These are phyloP conservation scores for Sicyos edulis DNA, from an alignment of 306 rosid genomes.

Conservation along the genomic window DNA sequence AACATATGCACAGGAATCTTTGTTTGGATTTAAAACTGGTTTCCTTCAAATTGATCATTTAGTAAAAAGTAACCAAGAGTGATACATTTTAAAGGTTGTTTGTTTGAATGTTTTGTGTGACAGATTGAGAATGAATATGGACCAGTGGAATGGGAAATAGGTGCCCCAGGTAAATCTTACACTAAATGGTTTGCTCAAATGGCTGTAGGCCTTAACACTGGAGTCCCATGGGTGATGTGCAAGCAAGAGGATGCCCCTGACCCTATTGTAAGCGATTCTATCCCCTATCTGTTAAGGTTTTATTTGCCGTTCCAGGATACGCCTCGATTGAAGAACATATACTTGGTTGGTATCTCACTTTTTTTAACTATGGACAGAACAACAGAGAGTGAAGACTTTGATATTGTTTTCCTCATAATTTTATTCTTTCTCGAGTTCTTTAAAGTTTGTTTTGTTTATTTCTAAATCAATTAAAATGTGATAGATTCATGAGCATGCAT, in stretches of 20 bases:
- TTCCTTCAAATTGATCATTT: not conserved
- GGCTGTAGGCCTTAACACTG: slow-evolving; percentile 80
- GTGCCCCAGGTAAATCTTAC: slow-evolving; percentile 76
- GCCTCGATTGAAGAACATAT: not conserved
- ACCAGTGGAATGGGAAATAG: slow-evolving; percentile 80
- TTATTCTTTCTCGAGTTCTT: not conserved
- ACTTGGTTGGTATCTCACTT: not conserved
- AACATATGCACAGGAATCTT: not conserved
- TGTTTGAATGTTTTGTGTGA: slow-evolving; percentile 19
- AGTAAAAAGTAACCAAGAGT: not conserved
- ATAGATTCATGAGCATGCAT: too few species aligned
- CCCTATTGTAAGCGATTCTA: slow-evolving; percentile 55
- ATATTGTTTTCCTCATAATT: slow-evolving; percentile 8
- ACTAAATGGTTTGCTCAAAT: slow-evolving; percentile 81
- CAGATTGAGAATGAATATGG: slow-evolving; percentile 94
- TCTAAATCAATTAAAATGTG: too few species aligned
- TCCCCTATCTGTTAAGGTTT: not conserved
- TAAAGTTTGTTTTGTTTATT: not conserved
- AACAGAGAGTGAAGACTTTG: not conserved
- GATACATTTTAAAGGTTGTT: not conserved
- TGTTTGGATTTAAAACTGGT: slow-evolving; percentile 19
- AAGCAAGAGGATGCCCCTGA: slow-evolving; percentile 98
- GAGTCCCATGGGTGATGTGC: slow-evolving; percentile 98
- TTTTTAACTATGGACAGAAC: not conserved
- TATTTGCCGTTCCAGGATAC: not conserved